These are phyloP conservation scores for Ophiostoma himal-ulmi DNA, from an alignment of 2,329 filamentous ascomycete species.

Conservation along the genomic window DNA sequence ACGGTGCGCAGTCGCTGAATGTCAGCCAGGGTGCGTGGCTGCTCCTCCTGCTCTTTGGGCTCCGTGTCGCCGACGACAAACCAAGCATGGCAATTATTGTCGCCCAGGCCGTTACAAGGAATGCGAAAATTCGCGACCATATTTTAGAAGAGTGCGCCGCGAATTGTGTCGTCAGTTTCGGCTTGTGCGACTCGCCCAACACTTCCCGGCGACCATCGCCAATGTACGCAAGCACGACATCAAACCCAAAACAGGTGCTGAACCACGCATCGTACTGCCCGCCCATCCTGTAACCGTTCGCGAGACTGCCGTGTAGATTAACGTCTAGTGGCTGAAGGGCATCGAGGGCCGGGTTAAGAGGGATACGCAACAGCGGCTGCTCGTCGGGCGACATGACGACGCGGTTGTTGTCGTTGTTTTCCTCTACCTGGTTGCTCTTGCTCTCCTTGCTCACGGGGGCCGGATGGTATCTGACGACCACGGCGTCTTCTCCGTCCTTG, in stretches of 20 bases:
- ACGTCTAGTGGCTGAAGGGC: conserved; percentile 46
- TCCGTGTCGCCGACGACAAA: background rate
- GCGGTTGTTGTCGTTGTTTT: background rate
- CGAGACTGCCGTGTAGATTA: conserved; percentile 54
- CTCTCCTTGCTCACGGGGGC: background rate
- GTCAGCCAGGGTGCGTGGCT: conserved; percentile 24
- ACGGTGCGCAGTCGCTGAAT: conserved; percentile 60
- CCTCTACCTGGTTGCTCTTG: conserved; percentile 16
- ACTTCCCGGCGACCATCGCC: conserved; percentile 55
- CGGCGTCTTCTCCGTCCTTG: conserved; percentile 17
- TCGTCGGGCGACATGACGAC: conserved; percentile 19
- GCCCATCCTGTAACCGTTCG: conserved; percentile 59
- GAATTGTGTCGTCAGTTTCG: conserved; percentile 26
- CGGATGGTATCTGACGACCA: conserved; percentile 41
- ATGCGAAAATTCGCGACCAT: background rate
- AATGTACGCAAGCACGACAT: conserved; percentile 57
- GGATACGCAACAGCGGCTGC: conserved; percentile 36
- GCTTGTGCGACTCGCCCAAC: conserved; percentile 51
- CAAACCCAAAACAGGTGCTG: conserved; percentile 57
- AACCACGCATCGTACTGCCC: conserved; percentile 59
- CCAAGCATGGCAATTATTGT: background rate
- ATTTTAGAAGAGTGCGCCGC: background rate
- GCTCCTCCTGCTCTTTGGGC: background rate
- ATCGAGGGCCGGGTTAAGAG: conserved; percentile 48
- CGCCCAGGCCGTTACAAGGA: background rate